Evolutionary conservation across 306 rosid species (phyloP).

Genomic region (Quillaja saponaria): DNA sequence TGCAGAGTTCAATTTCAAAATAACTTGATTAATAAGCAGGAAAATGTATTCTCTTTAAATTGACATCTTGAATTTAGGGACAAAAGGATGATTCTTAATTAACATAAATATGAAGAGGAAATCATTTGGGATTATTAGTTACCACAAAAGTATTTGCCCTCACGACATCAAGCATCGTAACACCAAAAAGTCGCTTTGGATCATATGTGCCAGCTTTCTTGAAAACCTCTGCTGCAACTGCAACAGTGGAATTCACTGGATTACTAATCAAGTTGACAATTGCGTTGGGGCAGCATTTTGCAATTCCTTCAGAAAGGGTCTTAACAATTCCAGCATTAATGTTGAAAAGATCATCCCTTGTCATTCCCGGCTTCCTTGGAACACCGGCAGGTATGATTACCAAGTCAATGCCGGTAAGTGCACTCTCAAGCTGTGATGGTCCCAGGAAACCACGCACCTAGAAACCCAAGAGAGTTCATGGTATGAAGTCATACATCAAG

Average conservation of each 20-base stretch:
- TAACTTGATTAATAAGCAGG: too few relatives aligned
- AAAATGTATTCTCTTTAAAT: too few relatives aligned
- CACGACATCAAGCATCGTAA: slow-evolving; percentile 85
- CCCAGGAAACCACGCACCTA: slow-evolving; percentile 93
- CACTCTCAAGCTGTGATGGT: slow-evolving; percentile 77
- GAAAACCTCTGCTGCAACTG: slow-evolving; percentile 95
- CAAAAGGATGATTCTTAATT: too few relatives aligned
- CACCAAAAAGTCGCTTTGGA: slow-evolving; percentile 90
- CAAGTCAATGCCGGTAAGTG: slow-evolving; percentile 88
- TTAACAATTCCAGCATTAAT: slow-evolving; percentile 92
- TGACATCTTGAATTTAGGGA: too few relatives aligned
- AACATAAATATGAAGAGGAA: too few relatives aligned
- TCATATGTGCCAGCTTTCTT: slow-evolving; percentile 89
- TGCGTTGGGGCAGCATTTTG: slow-evolving; percentile 78
- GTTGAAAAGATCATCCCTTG: slow-evolving; percentile 90
- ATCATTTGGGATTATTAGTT: slow-evolving; percentile 18
- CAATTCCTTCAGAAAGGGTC: slow-evolving; percentile 85
- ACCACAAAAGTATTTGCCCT: slow-evolving; percentile 97
- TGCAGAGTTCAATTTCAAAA: too few relatives aligned
- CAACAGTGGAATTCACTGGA: slow-evolving; percentile 93
- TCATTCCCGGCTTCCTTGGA: slow-evolving; percentile 98
- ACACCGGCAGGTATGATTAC: slow-evolving; percentile 89
- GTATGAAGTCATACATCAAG: slow-evolving; percentile 3
- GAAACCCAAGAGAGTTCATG: slow-evolving; percentile 10
- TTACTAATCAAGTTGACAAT: slow-evolving; percentile 93